phyloP scores from a whole-genome alignment of 2,329 filamentous ascomycete species.

The Trichoderma sp. region DNA sequence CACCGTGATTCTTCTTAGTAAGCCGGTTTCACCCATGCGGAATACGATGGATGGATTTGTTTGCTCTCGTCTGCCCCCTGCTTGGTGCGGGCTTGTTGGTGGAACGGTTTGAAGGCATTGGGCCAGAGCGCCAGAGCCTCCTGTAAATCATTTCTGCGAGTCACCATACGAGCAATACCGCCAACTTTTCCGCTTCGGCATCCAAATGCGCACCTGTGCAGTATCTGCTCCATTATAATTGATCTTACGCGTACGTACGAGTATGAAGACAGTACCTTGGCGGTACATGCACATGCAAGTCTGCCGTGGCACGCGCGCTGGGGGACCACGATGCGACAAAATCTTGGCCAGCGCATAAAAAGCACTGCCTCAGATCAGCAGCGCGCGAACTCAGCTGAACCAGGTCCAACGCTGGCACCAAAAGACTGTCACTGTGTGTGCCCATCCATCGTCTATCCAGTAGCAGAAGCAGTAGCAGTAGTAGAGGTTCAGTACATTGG shows the following conservation, averaged over 20 bases:
- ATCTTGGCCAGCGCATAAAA: background rate
- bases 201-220: background rate
- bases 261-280: too few relatives aligned
- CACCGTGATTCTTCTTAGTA: conserved; percentile 1
- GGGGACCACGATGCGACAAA: background rate
- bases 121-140: background rate
- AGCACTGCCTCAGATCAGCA: conserved; percentile 13
- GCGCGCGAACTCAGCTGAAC: background rate
- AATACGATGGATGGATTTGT: background rate
- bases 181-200: too few relatives aligned
- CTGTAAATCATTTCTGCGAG: conserved; percentile 21
- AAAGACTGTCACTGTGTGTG: background rate
- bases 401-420: background rate
- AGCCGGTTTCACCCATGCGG: background rate
- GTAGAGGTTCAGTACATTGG: background rate
- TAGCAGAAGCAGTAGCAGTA: background rate
- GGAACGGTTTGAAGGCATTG: conserved; percentile 13
- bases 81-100: background rate
- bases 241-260: background rate
- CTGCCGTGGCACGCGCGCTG: conserved; percentile 12
- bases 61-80: background rate
- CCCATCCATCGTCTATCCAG: background rate
- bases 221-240: background rate
- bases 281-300: background rate
- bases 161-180: background rate